Evolutionary conservation across 768 basidiomycete genomes (phyloP), one percentile per base, ranked within the genome.

Genomic region (Podaxis sp.): DNA sequence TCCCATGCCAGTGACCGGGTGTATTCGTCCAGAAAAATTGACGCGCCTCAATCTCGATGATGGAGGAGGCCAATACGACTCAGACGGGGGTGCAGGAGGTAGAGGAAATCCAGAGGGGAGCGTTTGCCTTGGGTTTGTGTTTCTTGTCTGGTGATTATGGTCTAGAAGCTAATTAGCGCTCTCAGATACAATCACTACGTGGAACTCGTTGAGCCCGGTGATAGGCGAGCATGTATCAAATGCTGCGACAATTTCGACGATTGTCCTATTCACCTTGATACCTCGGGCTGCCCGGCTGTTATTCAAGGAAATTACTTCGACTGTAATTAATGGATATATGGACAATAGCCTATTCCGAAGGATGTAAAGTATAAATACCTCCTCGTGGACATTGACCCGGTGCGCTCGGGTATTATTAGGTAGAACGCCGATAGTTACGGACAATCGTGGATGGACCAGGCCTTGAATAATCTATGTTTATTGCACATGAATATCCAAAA

Each of bases 101-200:
- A 66, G 63, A 8, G 84, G 84, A 7, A 84, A 84, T 64, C 83
- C 83, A 9, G 69, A 72, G 41, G 82, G 79, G 5, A 83, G 81
- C 61, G 73, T 75, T 15, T 85, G 84, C 62, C 65, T 79, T 15
- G 82, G 82, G 79, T 82, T 62, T 41, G 75, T 72, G 40, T n/a
- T 37, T 36, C 11, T 52, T 24, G 75, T 74, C n/a, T 57, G 36
- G 13, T 19, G 24, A 49, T 36, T 27, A 47, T 15, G 37, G 25
- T 36, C 40, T 47, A 61, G 49, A 17, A 43, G 27, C 5, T 40
- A 9, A 59, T 24, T 47, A n/a, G n/a, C 24, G 38, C 6, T 13
- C 50, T 7, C 50, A 81, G 80, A 8, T 85, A 82, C 68, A 84
- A 85, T 19, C 82, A 84, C 68, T 85, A 84, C 64, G 83, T 85